Evolutionary conservation across 768 basidiomycete species (phyloP).

Genomic region (Tephrocybe sp.): DNA sequence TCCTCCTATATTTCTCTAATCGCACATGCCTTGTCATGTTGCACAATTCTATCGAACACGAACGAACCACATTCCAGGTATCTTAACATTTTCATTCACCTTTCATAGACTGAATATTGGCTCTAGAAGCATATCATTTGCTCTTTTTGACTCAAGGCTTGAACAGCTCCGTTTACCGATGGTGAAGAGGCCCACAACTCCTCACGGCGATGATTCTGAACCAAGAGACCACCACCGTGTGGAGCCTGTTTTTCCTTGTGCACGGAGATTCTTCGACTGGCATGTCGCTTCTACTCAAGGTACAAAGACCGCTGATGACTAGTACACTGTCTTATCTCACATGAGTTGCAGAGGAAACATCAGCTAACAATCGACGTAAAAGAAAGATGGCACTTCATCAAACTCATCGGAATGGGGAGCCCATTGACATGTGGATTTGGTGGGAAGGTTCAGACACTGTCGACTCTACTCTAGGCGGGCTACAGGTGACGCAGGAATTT

Average conservation of each 20-base stretch:
- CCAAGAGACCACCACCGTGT: constrained; percentile 14
- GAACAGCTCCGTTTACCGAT: constrained; percentile 49
- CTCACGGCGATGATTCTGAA: constrained; percentile 4
- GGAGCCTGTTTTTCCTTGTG: constrained; percentile 36
- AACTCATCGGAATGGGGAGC: background rate
- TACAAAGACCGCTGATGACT: constrained; percentile 13
- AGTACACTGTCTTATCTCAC: background rate
- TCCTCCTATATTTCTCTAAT: constrained; percentile 23
- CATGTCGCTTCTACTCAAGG: constrained; percentile 42
- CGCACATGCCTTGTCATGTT: constrained; percentile 19
- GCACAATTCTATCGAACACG: constrained; percentile 12
- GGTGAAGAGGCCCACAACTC: constrained; percentile 25
- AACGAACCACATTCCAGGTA: constrained; percentile 2
- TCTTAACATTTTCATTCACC: background rate
- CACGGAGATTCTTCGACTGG: constrained; percentile 56
- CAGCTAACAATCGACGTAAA: background rate
- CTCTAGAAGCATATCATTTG: constrained; percentile 29
- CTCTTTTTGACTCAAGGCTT: constrained; percentile 62
- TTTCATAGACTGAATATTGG: background rate
- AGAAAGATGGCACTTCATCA: constrained; percentile 7
- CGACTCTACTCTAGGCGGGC: background rate
- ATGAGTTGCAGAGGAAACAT: background rate
- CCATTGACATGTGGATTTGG: constrained; percentile 11
- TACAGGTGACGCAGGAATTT: constrained; percentile 5
- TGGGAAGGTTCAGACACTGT: constrained; percentile 9